Base-by-base conservation (phyloP, 192 early-diverging fungal genomes). In the Rhizoclosmatium sp. region DNA sequence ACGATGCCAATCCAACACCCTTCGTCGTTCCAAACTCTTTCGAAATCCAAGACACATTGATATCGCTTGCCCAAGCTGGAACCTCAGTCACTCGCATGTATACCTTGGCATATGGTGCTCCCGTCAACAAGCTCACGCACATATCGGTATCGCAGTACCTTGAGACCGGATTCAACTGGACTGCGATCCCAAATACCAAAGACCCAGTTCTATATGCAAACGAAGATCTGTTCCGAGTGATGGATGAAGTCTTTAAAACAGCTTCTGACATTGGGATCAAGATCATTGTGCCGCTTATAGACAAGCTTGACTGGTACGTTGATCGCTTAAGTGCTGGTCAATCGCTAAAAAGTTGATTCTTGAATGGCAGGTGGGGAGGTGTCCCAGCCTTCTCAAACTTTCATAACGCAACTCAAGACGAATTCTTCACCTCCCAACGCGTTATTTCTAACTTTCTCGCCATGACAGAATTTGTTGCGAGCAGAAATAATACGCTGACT, bases 211-310 rank as follows among this genome's bases (percentile, higher is more conserved):
- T 74, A 40, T 64, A 54, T 45, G 83, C 78, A 76, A 81, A 84
- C 71, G 81, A 82, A 39, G 62, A 40, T 47, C 77, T 78, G 4
- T 84, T 81, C 47, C 78, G 78, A 16, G 83, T 82, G n/a, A 47
- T 87, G 74, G 86, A 87, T 49, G 59, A 70, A 16, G 83, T 82
- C 2, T 44, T 87, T 3, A 79, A 74, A 1, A 59, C 73, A 31
- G 86, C 86, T 3, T 10, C 75, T 31, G 47, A 69, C 3, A 49
- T 71, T 39, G 58, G 76, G 5, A 74, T 87, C 3, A 44, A 83
- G 47, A 23, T 88, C 5, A 80, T 88, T 31, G 69, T 88, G 12
- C 87, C 87, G 16, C 71, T 88, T 45, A 79, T 88, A 65, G 85
- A 88, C 76, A 77, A 85, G 21, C 61, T 41, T 3, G 14, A 44